Conservation (phyloP, 495 filamentous ascomycete genomes). For the Thozetella sp. region DNA sequence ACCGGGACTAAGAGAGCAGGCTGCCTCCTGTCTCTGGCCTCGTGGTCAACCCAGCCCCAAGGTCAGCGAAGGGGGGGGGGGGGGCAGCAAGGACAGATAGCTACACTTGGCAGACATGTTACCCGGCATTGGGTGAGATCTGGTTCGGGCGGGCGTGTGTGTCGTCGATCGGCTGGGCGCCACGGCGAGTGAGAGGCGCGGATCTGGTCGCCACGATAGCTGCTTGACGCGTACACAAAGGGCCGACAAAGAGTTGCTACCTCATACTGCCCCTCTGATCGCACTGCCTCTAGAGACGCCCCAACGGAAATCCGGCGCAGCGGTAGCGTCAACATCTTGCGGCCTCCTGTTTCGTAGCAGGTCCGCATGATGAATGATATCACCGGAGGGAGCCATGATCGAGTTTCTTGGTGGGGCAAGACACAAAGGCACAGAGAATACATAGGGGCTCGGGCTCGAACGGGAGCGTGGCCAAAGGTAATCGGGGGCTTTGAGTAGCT, state of each 20-base stretch:
- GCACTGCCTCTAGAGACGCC: neutral
- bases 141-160: neutral
- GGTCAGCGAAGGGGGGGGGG: too few species aligned
- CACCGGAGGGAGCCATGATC: neutral
- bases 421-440: too few species aligned
- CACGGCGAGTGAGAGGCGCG: neutral
- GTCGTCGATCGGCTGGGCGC: neutral
- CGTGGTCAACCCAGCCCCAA: neutral
- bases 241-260: neutral
- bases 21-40: neutral
- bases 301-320: neutral
- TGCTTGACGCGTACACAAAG: neutral
- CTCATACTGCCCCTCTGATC: neutral
- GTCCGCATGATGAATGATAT: neutral
- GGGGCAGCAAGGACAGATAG: too few species aligned
- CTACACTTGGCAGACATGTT: neutral
- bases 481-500: neutral
- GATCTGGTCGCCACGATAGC: neutral
- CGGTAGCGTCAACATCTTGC: neutral
- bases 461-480: neutral
- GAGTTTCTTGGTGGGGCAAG: neutral
- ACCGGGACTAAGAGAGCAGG: too few species aligned
- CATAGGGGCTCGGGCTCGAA: too few species aligned
- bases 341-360: slow-evolving; percentile 1
- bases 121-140: neutral